phyloP scores from a whole-genome alignment of 208 protist genomes.

The Acanthamoeba culbertsoni region DNA sequence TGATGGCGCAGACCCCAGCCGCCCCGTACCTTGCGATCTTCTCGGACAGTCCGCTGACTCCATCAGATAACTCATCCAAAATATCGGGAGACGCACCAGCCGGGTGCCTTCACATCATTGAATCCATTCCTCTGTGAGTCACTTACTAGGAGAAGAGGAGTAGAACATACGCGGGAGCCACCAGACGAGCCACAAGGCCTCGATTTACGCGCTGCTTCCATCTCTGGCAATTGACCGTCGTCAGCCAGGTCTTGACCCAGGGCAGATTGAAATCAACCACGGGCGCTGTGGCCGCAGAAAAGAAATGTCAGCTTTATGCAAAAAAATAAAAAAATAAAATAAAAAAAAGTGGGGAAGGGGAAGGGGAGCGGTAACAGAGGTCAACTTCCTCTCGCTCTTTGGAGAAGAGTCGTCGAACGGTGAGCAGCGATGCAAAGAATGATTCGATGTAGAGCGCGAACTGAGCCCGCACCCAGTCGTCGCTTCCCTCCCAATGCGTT shows the following conservation, averaged over 20 bases:
- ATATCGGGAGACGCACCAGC: background rate
- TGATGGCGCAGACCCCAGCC: too few species aligned
- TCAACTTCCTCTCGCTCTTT: background rate
- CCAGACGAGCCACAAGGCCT: background rate
- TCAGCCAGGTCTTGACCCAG: slow-evolving; percentile 30
- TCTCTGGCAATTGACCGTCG: background rate
- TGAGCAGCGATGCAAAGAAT: slow-evolving; percentile 23
- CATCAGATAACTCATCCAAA: slow-evolving; percentile 6
- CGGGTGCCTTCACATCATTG: slow-evolving; percentile 12
- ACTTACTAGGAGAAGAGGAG: background rate
- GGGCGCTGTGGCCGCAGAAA: background rate
- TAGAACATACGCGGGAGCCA: background rate
- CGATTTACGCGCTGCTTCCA: background rate
- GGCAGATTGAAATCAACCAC: slow-evolving; percentile 5
- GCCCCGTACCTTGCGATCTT: slow-evolving; percentile 8
- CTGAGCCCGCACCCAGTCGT: slow-evolving; percentile 24
- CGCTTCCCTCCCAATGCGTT: slow-evolving; percentile 37
- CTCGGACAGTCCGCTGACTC: background rate
- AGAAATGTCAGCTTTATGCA: background rate
- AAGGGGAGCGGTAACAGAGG: background rate
- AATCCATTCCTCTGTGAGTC: too few species aligned
- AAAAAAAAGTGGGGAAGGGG: background rate
- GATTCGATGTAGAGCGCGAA: slow-evolving; percentile 12
- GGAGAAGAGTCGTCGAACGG: background rate
- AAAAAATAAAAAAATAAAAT: background rate